Base-by-base conservation (phyloP, 768 basidiomycete species). In the Tephrocybe sp. region DNA sequence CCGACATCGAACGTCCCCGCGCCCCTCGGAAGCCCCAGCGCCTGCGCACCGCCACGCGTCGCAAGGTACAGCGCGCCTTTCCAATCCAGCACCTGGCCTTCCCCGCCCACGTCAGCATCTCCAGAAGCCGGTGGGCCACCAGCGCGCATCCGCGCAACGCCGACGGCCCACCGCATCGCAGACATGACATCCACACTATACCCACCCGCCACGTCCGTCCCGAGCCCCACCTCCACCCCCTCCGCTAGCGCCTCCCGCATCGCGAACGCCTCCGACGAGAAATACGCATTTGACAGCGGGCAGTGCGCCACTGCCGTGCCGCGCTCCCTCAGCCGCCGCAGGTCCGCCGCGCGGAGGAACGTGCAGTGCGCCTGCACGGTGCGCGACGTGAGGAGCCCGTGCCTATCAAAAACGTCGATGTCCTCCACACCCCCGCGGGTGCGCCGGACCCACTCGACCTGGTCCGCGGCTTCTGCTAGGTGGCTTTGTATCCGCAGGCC, bases 291-390 rank as follows among this genome's bases (percentile, higher is more conserved):
- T 0, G 92, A 93, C 11, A 96, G 73, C 0, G 93, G 93, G 65
- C 93, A 96, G 59, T 93, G 90, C 0, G 93, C 90, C 18, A 95
- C 73, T 1, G 88, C 75, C 1, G 85, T 81, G 14, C 83, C 80
- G 23, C 63, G 65, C 3, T 57, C 54, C 1, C 73, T 70, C 11
- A 94, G 69, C 15, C 73, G 76, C n/a, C n/a, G n/a, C n/a, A n/a
- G n/a, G n/a, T n/a, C n/a, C n/a, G n/a, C n/a, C 0, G 65, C 47
- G n/a, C 70, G 63, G 26, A 93, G 76, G 68, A 87, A 93, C 1
- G 93, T 96, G 69, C 93, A 95, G 65, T 95, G 93, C 0, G 92
- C 93, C 73, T 93, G 90, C 11, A 94, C 66, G 0, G 90, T 87
- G 12, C 77, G 78, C 1, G 74, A 61, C 1, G 83, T 85, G 42